Conservation (phyloP, 2,329 filamentous ascomycete genomes). For the Cladosporium sp. region DNA sequence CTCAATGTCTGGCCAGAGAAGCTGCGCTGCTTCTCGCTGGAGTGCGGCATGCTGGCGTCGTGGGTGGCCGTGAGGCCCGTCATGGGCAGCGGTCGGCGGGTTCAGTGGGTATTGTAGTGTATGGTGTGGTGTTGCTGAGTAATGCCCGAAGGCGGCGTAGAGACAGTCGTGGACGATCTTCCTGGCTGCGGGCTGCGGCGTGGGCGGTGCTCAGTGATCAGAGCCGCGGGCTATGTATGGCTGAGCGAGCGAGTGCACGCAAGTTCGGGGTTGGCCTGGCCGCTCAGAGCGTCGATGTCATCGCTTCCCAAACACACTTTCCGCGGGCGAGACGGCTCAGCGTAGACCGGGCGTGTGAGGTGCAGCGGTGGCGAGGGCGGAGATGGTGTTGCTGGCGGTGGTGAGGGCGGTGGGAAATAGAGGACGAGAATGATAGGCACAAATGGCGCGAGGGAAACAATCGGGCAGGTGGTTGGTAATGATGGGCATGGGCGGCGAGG, state of each 20-base stretch:
- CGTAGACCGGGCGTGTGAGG: background rate
- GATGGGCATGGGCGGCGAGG: background rate
- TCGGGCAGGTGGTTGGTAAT: slow-evolving; percentile 13
- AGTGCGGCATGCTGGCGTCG: slow-evolving; percentile 37
- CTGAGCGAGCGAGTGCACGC: background rate
- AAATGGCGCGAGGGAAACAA: background rate
- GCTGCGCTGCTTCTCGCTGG: slow-evolving; percentile 47
- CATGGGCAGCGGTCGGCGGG: slow-evolving; percentile 11
- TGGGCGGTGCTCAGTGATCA: slow-evolving; percentile 7
- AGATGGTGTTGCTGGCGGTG: background rate
- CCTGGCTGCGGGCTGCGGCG: slow-evolving; percentile 13
- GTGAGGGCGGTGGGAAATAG: background rate
- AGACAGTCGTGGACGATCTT: slow-evolving; percentile 17
- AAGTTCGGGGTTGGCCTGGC: slow-evolving; percentile 18
- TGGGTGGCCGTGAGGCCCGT: slow-evolving; percentile 20
- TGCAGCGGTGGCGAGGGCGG: slow-evolving; percentile 2
- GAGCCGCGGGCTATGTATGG: slow-evolving; percentile 10
- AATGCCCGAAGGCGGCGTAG: background rate
- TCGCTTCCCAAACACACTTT: slow-evolving; percentile 3
- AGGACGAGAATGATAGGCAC: background rate
- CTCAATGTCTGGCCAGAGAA: slow-evolving; percentile 50
- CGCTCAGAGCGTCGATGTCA: slow-evolving; percentile 20
- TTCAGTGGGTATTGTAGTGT: background rate
- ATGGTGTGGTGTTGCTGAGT: background rate
- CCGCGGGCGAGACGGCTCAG: background rate